Evolutionary conservation across 495 filamentous ascomycete genomes (phyloP), one percentile per base, ranked within the genome.

Genomic region (Penicillium fimorum): DNA sequence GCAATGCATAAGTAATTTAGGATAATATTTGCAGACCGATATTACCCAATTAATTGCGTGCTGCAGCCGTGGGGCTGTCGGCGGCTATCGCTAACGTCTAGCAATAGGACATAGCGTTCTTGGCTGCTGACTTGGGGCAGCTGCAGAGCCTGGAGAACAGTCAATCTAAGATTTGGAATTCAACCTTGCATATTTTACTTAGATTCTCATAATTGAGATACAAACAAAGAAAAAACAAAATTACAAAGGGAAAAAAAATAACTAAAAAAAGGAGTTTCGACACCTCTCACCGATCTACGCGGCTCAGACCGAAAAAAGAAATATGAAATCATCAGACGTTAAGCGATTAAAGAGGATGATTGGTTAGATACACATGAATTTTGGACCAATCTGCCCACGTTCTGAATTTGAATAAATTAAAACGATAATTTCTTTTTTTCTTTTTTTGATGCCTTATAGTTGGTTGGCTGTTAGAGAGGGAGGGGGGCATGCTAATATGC

Each of bases 61-160:
- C 44, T 24, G 47, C 5, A 35, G 6, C n/a, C 46, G 47, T 60
- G 46, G 45, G 45, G 45, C 56, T 57, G 56, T 50, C 57, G 65
- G 65, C 65, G 65, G 60, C 65, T 68, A 68, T 65, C 65, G 61
- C 61, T 66, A 62, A 62, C 35, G 61, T 54, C 25, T 47, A 40
- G 61, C 24, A 42, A 47, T 46, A 56, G 46, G 45, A 40, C 57
- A 58, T 49, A 46, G 55, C 57, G 43, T 59, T 29, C 33, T 27
- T 44, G 27, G 52, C 32, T 48, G 7, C 41, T 43, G 15, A 13
- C 29, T 47, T 47, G n/a, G 24, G 35, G 9, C 15, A 22, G 25
- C 32, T 41, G 38, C 51, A 54, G 38, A 22, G 17, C 35, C 35
- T 38, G 35, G 35, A 17, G 35, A 38, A 17, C 15, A 17, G 3